Evolutionary conservation across 768 basidiomycete genomes (phyloP).

Genomic region (Termitomyces bulborhizus): DNA sequence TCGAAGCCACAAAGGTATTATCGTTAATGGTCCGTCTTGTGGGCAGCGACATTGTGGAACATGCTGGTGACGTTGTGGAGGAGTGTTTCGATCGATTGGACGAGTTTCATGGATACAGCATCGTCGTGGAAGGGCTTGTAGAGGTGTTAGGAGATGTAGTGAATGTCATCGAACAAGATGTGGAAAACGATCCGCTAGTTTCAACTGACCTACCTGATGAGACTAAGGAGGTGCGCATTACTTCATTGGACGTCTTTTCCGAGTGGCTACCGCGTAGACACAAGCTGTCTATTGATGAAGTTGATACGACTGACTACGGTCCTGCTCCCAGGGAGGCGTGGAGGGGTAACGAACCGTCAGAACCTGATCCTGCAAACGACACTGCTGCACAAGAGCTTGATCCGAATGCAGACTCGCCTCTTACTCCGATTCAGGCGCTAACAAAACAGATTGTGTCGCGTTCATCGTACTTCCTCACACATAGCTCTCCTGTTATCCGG

Average conservation of each 20-base stretch:
- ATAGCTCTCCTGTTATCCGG: constrained; percentile 81
- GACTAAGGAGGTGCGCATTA: background rate
- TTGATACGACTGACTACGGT: constrained; percentile 46
- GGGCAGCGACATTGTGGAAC: constrained; percentile 79
- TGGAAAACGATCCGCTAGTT: constrained; percentile 19
- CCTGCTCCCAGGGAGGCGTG: constrained; percentile 55
- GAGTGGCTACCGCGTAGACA: constrained; percentile 58
- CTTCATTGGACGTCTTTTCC: constrained; percentile 46
- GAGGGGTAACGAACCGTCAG: constrained; percentile 30
- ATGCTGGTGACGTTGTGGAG: constrained; percentile 91
- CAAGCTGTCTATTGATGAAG: constrained; percentile 23
- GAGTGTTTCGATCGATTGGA: constrained; percentile 97
- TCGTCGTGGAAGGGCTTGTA: constrained; percentile 80
- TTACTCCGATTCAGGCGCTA: constrained; percentile 68
- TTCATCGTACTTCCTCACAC: constrained; percentile 87
- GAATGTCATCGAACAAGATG: constrained; percentile 62
- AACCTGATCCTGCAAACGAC: constrained; percentile 13
- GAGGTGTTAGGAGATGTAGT: constrained; percentile 86
- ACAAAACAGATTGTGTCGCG: constrained; percentile 84
- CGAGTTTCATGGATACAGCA: constrained; percentile 89
- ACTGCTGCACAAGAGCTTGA: constrained; percentile 22
- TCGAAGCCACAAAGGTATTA: constrained; percentile 86
- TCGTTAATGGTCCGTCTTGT: constrained; percentile 81
- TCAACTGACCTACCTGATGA: constrained; percentile 11
- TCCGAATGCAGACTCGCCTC: constrained; percentile 41